A percentile compares a stretch with the other conserved stretches of the same genome.
Conservation (phyloP, 306 rosid genomes). For the Cucumis hystrix region DNA sequence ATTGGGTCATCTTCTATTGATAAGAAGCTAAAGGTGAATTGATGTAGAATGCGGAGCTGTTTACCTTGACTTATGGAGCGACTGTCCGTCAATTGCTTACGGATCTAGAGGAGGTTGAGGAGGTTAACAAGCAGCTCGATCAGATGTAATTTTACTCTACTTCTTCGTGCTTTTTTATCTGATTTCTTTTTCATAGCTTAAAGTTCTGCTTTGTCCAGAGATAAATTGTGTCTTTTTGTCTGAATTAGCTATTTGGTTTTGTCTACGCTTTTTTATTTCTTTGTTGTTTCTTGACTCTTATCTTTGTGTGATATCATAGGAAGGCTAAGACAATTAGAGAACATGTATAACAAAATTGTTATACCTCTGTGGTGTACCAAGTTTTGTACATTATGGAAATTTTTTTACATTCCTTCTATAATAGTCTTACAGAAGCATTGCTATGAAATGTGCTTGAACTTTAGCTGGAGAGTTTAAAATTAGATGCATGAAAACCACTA, state of each 20-base stretch:
- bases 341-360: background rate
- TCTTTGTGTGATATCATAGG: background rate
- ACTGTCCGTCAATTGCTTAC: slow-evolving; percentile 95
- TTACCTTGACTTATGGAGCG: slow-evolving; percentile 99
- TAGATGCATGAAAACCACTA: background rate
- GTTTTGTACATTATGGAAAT: background rate
- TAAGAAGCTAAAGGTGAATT: background rate
- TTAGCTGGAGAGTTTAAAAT: background rate
- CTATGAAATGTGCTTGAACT: background rate
- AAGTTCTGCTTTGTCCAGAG: background rate
- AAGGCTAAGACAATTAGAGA: background rate
- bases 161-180: background rate
- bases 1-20: background rate
- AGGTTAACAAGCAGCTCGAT: slow-evolving; percentile 96
- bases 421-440: background rate
- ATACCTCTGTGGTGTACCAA: background rate
- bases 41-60: slow-evolving; percentile 80
- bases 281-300: background rate
- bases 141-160: slow-evolving; percentile 43
- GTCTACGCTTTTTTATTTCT: background rate
- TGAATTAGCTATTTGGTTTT: background rate
- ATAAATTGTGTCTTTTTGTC: background rate
- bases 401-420: background rate
- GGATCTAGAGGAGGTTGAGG: slow-evolving; percentile 95
- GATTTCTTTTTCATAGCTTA: background rate